Evolutionary conservation across 495 filamentous ascomycete genomes (phyloP).

Genomic region (Xylaria telfairii): DNA sequence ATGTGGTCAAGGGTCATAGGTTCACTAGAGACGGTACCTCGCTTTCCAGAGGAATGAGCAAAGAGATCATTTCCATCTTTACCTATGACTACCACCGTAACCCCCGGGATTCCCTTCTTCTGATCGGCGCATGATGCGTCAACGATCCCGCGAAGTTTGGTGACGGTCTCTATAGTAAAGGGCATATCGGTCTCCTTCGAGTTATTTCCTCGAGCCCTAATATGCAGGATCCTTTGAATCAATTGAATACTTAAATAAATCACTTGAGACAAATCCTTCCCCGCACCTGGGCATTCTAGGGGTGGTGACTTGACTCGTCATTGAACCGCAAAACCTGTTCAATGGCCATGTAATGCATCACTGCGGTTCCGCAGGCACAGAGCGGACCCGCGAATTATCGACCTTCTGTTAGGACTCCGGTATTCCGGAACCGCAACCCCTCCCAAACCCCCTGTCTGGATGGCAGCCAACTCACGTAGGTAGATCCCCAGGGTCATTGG

Average conservation of each 20-base stretch:
- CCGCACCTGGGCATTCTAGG: not conserved
- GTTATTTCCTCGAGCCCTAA: not conserved
- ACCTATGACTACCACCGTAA: constrained; percentile 53
- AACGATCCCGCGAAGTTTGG: constrained; percentile 35
- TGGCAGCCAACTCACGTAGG: not conserved
- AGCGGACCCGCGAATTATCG: not conserved
- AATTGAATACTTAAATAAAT: not conserved
- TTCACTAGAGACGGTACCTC: constrained; percentile 37
- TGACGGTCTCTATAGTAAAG: constrained; percentile 25
- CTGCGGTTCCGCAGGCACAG: constrained; percentile 2
- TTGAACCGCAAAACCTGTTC: not conserved
- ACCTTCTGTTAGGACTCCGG: not conserved
- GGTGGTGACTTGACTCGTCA: not conserved
- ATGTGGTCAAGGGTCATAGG: constrained; percentile 58
- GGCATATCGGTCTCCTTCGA: constrained; percentile 27
- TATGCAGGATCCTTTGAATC: not conserved
- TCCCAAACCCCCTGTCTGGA: not conserved
- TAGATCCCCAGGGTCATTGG: not conserved
- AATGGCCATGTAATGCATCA: not conserved
- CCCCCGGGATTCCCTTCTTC: constrained; percentile 50
- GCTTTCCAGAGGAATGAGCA: constrained; percentile 52
- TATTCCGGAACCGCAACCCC: constrained; percentile 8
- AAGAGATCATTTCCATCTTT: constrained; percentile 57
- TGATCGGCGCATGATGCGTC: constrained; percentile 48
- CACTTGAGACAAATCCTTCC: not conserved